Evolutionary conservation across 257 asterid genomes (phyloP).

Genomic region (Nicotiana sylvestris): DNA sequence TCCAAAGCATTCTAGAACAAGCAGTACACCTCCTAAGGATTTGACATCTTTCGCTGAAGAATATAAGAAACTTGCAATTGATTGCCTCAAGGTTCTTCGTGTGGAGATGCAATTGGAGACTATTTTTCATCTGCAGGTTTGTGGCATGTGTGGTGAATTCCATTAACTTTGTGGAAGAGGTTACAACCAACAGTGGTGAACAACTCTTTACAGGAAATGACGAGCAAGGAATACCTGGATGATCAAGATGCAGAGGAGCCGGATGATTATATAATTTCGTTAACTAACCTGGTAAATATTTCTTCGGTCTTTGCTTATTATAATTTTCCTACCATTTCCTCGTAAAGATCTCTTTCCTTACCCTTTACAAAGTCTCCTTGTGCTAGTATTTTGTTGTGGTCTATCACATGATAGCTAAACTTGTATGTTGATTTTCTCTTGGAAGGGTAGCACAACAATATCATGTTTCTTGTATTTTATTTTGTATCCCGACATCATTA

Average conservation of each 20-base stretch:
- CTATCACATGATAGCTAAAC: neutral
- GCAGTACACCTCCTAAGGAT: constrained; percentile 67
- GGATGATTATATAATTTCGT: constrained; percentile 86
- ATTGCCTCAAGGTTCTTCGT: constrained; percentile 95
- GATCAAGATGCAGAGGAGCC: constrained; percentile 99
- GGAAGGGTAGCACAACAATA: neutral
- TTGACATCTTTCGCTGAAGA: constrained; percentile 88
- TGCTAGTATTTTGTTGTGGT: neutral
- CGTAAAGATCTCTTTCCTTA: neutral
- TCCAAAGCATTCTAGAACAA: constrained; percentile 50
- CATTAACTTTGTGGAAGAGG: constrained; percentile 7
- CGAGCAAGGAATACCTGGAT: constrained; percentile 80
- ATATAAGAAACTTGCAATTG: constrained; percentile 85
- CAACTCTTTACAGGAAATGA: constrained; percentile 64
- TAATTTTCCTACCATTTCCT: constrained; percentile 15
- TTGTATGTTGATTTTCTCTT: constrained; percentile 1
- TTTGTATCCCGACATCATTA: neutral
- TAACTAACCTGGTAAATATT: constrained; percentile 77
- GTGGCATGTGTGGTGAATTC: constrained; percentile 7
- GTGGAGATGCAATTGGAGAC: constrained; percentile 97
- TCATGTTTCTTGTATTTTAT: neutral
- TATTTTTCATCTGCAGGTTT: constrained; percentile 92
- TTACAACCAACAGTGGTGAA: constrained; percentile 18
- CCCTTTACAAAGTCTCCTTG: neutral
- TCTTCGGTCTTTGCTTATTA: neutral